Percentiles rank a stretch among this genome's conserved stretches.
Conservation (phyloP, 2,329 filamentous ascomycete genomes). For the Colletotrichum australisinense region DNA sequence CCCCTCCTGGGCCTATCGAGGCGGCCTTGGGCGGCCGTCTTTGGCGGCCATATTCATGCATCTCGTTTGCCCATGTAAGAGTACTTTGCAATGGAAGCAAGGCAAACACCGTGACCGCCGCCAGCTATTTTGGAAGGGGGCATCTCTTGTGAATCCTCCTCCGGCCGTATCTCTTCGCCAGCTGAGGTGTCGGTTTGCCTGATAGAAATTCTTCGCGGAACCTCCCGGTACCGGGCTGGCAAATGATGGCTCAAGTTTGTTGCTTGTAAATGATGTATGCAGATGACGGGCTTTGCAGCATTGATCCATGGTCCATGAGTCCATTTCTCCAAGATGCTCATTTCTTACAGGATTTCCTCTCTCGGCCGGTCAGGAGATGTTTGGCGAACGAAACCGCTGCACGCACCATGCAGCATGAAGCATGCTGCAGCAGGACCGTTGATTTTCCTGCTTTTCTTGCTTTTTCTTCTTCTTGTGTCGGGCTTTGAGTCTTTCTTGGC, state of each 20-base stretch:
- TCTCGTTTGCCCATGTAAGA: conserved; percentile 3
- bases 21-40: neutral
- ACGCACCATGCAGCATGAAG: conserved; percentile 2
- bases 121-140: neutral
- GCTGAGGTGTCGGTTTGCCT: conserved; percentile 5
- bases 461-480: neutral
- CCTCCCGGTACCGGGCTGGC: conserved; percentile 11
- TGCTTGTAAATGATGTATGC: neutral
- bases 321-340: neutral
- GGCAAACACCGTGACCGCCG: neutral
- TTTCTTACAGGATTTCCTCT: neutral
- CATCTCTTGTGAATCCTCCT: neutral
- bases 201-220: conserved; percentile 7
- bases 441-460: neutral
- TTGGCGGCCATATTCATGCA: conserved; percentile 11
- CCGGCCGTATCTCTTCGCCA: neutral
- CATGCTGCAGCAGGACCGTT: neutral
- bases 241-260: neutral
- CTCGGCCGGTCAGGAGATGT: conserved; percentile 10
- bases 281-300: neutral
- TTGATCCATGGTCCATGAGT: neutral
- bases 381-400: conserved; percentile 27
- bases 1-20: neutral
- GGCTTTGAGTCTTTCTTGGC: neutral
- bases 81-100: neutral